Percentiles rank a stretch among this genome's conserved stretches.
phyloP scores from a whole-genome alignment of 2,329 filamentous ascomycete species.

The Penicillium nordicum region DNA sequence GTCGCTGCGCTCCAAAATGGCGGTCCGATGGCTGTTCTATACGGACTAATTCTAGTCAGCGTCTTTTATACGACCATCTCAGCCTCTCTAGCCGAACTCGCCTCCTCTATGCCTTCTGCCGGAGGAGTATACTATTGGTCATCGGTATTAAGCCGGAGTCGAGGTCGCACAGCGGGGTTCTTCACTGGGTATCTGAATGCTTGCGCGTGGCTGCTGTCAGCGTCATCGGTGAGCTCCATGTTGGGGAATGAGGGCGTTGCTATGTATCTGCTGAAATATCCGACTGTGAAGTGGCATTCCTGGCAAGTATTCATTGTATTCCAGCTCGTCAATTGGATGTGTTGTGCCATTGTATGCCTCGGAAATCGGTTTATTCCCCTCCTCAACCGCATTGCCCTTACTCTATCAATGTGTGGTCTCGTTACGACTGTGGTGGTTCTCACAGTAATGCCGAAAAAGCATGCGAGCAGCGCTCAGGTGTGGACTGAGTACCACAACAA shows the following conservation, averaged over 20 bases:
- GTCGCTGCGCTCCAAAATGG: slow-evolving; percentile 57
- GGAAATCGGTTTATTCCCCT: slow-evolving; percentile 49
- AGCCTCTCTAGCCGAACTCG: slow-evolving; percentile 55
- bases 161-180: slow-evolving; percentile 46
- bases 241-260: slow-evolving; percentile 32
- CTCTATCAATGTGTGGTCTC: slow-evolving; percentile 50
- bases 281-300: slow-evolving; percentile 22
- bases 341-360: slow-evolving; percentile 50
- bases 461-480: slow-evolving; percentile 26
- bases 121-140: slow-evolving; percentile 57
- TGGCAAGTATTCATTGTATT: slow-evolving; percentile 35
- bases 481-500: slow-evolving; percentile 31
- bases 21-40: slow-evolving; percentile 57
- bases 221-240: slow-evolving; percentile 32
- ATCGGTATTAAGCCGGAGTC: slow-evolving; percentile 48
- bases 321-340: slow-evolving; percentile 52
- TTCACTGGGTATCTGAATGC: slow-evolving; percentile 39
- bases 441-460: slow-evolving; percentile 46
- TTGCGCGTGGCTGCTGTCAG: slow-evolving; percentile 32
- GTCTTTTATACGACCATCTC: slow-evolving; percentile 54
- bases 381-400: slow-evolving; percentile 53
- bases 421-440: slow-evolving; percentile 49
- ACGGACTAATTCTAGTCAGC: slow-evolving; percentile 50
- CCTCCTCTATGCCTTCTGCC: slow-evolving; percentile 56
- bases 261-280: slow-evolving; percentile 30